A percentile compares a stretch with the other conserved stretches of the same genome.
Evolutionary conservation across 2,329 filamentous ascomycete genomes (phyloP).

Genomic region (Huntiella bhutanensis): DNA sequence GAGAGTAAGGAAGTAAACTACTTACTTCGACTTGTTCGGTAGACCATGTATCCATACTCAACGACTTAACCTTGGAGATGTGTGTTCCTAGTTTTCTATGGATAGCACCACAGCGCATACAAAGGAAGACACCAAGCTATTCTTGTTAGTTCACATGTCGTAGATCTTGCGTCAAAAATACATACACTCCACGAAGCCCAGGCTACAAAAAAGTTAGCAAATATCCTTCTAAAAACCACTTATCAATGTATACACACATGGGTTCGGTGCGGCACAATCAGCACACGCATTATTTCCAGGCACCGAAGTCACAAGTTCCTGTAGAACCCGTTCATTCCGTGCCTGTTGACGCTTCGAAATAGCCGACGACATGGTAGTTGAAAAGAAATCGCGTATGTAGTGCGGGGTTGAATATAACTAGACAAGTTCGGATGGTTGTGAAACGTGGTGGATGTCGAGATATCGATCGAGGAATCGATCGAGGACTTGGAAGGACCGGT

Average conservation of each 20-base stretch:
- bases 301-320: slow-evolving; percentile 67
- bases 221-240: no score
- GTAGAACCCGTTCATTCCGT: slow-evolving; percentile 81
- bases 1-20: slow-evolving; percentile 8
- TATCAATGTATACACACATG: slow-evolving; percentile 42
- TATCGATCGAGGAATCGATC: no score
- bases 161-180: slow-evolving; percentile 13
- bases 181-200: slow-evolving; percentile 95
- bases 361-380: slow-evolving; percentile 9
- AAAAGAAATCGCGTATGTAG: neutral
- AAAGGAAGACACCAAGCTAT: slow-evolving; percentile 85
- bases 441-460: no score
- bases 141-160: neutral
- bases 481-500: no score
- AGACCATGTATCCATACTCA: slow-evolving; percentile 97
- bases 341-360: slow-evolving; percentile 73
- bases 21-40: slow-evolving; percentile 88
- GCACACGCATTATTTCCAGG: slow-evolving; percentile 87
- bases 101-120: slow-evolving; percentile 89
- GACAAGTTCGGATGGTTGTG: no score
- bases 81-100: slow-evolving; percentile 95
- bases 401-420: no score
- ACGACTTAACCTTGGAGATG: slow-evolving; percentile 93
- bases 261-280: slow-evolving; percentile 80
- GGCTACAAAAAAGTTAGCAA: slow-evolving; percentile 28